Conservation (phyloP, 2,329 filamentous ascomycete species). For the Alternaria viburni region DNA sequence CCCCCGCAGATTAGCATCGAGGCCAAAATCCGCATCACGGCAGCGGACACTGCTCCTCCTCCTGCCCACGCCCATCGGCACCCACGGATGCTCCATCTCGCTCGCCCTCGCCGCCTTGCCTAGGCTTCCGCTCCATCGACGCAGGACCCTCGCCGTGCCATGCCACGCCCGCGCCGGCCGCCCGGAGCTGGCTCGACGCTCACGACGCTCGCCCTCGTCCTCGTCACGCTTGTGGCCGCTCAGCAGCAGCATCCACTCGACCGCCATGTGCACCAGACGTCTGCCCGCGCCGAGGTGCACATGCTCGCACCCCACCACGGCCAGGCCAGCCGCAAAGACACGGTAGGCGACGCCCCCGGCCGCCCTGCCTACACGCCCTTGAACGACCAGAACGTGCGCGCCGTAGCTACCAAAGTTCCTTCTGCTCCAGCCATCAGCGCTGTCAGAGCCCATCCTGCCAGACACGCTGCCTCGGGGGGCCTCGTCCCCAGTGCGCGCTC, state of each 20-base stretch:
- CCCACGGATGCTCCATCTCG: slow-evolving; percentile 44
- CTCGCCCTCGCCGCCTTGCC: slow-evolving; percentile 34
- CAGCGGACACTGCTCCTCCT: slow-evolving; percentile 7
- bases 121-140: slow-evolving; percentile 37
- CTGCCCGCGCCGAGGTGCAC: slow-evolving; percentile 35
- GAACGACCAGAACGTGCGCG: slow-evolving; percentile 75
- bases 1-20: slow-evolving; percentile 34
- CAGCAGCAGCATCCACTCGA: slow-evolving; percentile 51
- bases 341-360: slow-evolving; percentile 24
- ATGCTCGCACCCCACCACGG: slow-evolving; percentile 17
- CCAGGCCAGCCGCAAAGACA: slow-evolving; percentile 15
- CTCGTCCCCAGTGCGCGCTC: slow-evolving; percentile 81
- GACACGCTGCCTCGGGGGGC: slow-evolving; percentile 55
- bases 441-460: slow-evolving; percentile 90
- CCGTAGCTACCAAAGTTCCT: slow-evolving; percentile 80
- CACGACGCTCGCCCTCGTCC: slow-evolving; percentile 44
- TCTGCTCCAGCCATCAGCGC: slow-evolving; percentile 83
- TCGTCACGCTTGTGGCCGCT: slow-evolving; percentile 48
- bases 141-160: slow-evolving; percentile 40
- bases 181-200: slow-evolving; percentile 48
- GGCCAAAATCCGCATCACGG: slow-evolving; percentile 20
- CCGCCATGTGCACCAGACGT: slow-evolving; percentile 27
- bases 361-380: slow-evolving; percentile 36
- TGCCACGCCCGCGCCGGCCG: slow-evolving; percentile 50
- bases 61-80: slow-evolving; percentile 19